These are phyloP conservation scores for Botryotinia globosa DNA, from an alignment of 2,329 filamentous ascomycete genomes.

Conservation along the genomic window DNA sequence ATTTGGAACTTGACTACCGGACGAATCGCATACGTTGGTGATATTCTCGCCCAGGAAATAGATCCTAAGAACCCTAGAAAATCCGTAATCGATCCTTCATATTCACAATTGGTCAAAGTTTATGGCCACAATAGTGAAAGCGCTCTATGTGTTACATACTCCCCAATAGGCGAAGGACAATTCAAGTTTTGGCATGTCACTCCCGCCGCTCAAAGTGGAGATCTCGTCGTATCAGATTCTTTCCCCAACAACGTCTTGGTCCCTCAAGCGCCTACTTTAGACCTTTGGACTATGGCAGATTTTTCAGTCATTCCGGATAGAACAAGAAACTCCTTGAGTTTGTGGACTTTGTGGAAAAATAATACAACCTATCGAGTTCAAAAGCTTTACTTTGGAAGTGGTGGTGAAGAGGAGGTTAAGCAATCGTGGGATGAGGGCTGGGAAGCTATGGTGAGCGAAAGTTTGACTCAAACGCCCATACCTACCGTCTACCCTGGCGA, in stretches of 20 bases:
- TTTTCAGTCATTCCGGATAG: slow-evolving; percentile 60
- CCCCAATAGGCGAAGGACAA: slow-evolving; percentile 79
- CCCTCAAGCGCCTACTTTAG: slow-evolving; percentile 65
- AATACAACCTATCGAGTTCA: slow-evolving; percentile 76
- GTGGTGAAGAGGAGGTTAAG: slow-evolving; percentile 24
- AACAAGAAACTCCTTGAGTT: slow-evolving; percentile 50
- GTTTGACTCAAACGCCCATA: slow-evolving; percentile 49
- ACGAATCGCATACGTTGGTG: slow-evolving; percentile 70
- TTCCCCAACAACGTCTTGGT: slow-evolving; percentile 67
- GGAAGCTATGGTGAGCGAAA: slow-evolving; percentile 65
- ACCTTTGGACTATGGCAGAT: slow-evolving; percentile 77
- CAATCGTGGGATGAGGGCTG: slow-evolving; percentile 63
- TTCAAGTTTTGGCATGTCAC: slow-evolving; percentile 91
- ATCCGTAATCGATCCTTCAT: slow-evolving; percentile 75
- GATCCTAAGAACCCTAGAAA: slow-evolving; percentile 68
- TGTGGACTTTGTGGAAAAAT: slow-evolving; percentile 84
- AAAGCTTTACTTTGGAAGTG: slow-evolving; percentile 65
- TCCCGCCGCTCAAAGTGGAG: slow-evolving; percentile 55
- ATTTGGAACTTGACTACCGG: slow-evolving; percentile 87
- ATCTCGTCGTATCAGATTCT: slow-evolving; percentile 66
- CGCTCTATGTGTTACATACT: slow-evolving; percentile 73
- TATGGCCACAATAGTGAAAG: slow-evolving; percentile 56
- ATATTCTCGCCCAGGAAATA: slow-evolving; percentile 68
- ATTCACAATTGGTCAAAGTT: slow-evolving; percentile 72
- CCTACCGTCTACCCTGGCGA: slow-evolving; percentile 62